These are phyloP conservation scores for Chalaropsis thielavioides DNA, from an alignment of 2,329 filamentous ascomycete genomes.

Conservation along the genomic window DNA sequence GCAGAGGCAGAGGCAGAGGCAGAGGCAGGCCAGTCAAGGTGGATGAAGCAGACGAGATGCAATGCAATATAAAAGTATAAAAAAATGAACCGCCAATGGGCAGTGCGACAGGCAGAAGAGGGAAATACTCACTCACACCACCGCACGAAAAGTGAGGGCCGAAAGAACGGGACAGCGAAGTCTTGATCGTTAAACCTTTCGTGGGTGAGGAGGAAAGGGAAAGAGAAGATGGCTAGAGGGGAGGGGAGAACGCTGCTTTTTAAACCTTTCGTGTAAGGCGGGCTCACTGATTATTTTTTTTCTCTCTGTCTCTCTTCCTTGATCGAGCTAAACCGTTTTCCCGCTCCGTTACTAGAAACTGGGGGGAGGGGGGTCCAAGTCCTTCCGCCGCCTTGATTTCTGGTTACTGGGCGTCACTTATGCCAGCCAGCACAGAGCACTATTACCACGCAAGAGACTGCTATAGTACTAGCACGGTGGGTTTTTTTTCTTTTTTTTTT, in stretches of 20 bases:
- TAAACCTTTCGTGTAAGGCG: constrained; percentile 9
- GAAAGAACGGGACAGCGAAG: constrained; percentile 23
- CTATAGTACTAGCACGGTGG: too few relatives aligned
- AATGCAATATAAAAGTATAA: too few relatives aligned
- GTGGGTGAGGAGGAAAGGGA: constrained; percentile 33
- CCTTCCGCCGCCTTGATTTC: not conserved
- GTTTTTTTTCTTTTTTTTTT: not conserved
- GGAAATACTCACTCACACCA: constrained; percentile 22
- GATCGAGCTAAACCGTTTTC: constrained; percentile 2
- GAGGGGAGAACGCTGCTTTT: constrained; percentile 10
- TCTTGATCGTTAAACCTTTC: constrained; percentile 27
- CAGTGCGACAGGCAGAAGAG: constrained; percentile 23
- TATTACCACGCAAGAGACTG: too few relatives aligned
- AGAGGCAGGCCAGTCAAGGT: constrained; percentile 28
- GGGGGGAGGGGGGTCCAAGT: not conserved
- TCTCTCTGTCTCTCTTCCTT: not conserved
- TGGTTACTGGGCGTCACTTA: not conserved
- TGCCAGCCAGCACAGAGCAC: not conserved
- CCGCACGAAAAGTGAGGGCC: constrained; percentile 35
- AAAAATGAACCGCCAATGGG: too few relatives aligned
- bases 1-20: not conserved
- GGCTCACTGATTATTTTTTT: constrained; percentile 2
- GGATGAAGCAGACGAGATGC: constrained; percentile 25
- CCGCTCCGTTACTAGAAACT: constrained; percentile 3
- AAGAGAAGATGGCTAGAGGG: constrained; percentile 22